Percentiles rank a stretch among this genome's conserved stretches.
These are phyloP conservation scores for Craspedostauros australis DNA, from an alignment of 108 stramenopile species.

Conservation along the genomic window DNA sequence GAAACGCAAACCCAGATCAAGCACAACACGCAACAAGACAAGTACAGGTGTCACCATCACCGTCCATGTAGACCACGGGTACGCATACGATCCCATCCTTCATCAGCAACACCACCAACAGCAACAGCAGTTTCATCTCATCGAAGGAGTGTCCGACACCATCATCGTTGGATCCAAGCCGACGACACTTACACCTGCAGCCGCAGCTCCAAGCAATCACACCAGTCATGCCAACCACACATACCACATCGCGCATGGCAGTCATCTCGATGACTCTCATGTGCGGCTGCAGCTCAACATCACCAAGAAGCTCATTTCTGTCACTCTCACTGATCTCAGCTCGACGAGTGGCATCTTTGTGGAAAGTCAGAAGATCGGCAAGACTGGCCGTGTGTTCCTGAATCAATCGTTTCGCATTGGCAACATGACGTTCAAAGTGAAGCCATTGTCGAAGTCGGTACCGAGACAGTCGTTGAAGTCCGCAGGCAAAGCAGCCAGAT, in stretches of 20 bases:
- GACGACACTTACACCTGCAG: neutral
- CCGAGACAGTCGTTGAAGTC: too few species aligned
- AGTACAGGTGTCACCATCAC: neutral
- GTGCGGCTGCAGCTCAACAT: slow-evolving; percentile 9
- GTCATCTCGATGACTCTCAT: slow-evolving; percentile 17
- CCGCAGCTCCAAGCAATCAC: slow-evolving; percentile 1
- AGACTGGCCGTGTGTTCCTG: slow-evolving; percentile 33
- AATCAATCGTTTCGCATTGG: slow-evolving; percentile 43
- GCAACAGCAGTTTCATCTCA: slow-evolving; percentile 7
- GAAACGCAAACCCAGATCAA: neutral
- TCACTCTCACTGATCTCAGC: slow-evolving; percentile 44
- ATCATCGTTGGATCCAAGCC: slow-evolving; percentile 15
- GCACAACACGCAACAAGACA: neutral
- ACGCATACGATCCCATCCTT: neutral
- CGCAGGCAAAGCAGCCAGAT: too few species aligned
- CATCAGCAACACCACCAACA: slow-evolving; percentile 1
- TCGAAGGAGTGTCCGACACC: slow-evolving; percentile 13
- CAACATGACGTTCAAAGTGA: slow-evolving; percentile 3
- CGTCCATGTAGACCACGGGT: neutral
- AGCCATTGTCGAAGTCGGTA: slow-evolving; percentile 2
- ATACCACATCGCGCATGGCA: too few species aligned
- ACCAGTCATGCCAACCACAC: too few species aligned
- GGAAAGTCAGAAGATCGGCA: slow-evolving; percentile 33
- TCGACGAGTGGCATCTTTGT: slow-evolving; percentile 39
- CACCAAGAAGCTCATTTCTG: slow-evolving; percentile 19